A percentile compares a stretch with the other conserved stretches of the same genome.
These are phyloP conservation scores for Alnus rubra DNA, from an alignment of 306 rosid genomes.

Conservation along the genomic window DNA sequence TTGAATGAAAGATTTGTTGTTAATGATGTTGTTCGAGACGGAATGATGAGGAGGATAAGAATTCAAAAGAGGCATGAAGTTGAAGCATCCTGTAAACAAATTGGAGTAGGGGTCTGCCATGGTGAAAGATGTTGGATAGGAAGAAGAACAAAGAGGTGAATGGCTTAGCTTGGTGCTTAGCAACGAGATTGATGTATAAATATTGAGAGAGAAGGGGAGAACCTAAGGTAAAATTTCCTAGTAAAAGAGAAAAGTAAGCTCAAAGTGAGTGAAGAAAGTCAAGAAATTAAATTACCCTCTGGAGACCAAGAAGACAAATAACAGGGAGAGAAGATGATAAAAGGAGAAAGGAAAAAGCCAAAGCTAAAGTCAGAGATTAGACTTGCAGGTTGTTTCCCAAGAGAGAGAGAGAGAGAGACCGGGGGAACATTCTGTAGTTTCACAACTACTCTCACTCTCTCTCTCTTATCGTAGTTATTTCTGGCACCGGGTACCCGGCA, in stretches of 20 bases:
- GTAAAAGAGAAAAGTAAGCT: slow-evolving; percentile 26
- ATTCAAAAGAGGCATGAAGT: slow-evolving; percentile 45
- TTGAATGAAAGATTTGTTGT: slow-evolving; percentile 21
- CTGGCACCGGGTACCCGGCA: slow-evolving; percentile 10
- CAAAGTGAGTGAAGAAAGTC: slow-evolving; percentile 31
- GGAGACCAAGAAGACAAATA: slow-evolving; percentile 35
- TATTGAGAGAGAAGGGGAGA: background rate
- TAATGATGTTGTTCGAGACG: background rate
- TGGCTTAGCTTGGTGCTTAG: slow-evolving; percentile 14
- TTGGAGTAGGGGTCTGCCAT: slow-evolving; percentile 69
- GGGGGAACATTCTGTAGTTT: slow-evolving; percentile 15
- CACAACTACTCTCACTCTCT: background rate
- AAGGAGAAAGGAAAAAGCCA: slow-evolving; percentile 42
- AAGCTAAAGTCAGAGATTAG: slow-evolving; percentile 58
- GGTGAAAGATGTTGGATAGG: slow-evolving; percentile 1
- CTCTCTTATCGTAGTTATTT: background rate
- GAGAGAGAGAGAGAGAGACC: slow-evolving; percentile 6
- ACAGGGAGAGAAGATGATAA: slow-evolving; percentile 2
- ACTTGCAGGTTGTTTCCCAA: slow-evolving; percentile 51
- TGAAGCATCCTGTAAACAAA: slow-evolving; percentile 47
- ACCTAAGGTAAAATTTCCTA: slow-evolving; percentile 31
- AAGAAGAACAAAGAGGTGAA: slow-evolving; percentile 12
- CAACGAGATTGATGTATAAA: background rate
- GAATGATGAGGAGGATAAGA: slow-evolving; percentile 7
- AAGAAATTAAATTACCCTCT: slow-evolving; percentile 62